Percentiles rank a stretch among this genome's conserved stretches.
Evolutionary conservation across 73 alveolate species (phyloP).

Genomic region (Paramecium bursaria): DNA sequence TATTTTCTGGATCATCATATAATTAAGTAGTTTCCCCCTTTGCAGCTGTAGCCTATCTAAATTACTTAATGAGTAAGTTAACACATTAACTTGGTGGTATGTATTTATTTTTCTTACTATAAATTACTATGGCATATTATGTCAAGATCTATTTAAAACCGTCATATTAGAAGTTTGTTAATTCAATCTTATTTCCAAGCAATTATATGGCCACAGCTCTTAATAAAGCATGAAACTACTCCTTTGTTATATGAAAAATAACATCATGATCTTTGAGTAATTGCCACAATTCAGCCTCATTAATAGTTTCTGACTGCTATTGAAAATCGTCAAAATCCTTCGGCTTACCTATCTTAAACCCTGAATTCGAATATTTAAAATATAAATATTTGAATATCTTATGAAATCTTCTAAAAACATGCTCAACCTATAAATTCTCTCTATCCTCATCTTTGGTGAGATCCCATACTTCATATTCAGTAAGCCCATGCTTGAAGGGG

Average conservation of each 20-base stretch:
- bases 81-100: slow-evolving; percentile 55
- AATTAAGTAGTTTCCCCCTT: slow-evolving; percentile 70
- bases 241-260: slow-evolving; percentile 70
- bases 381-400: slow-evolving; percentile 76
- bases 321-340: slow-evolving; percentile 73
- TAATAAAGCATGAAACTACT: slow-evolving; percentile 69
- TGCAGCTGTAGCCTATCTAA: slow-evolving; percentile 64
- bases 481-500: slow-evolving; percentile 63
- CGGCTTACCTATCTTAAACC: slow-evolving; percentile 72
- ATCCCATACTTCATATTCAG: slow-evolving; percentile 68
- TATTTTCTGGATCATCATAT: slow-evolving; percentile 79
- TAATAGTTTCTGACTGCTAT: slow-evolving; percentile 74
- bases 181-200: neutral
- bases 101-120: slow-evolving; percentile 56
- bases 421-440: slow-evolving; percentile 74
- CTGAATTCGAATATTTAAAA: slow-evolving; percentile 79
- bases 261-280: slow-evolving; percentile 78
- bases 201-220: slow-evolving; percentile 47
- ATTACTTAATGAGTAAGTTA: slow-evolving; percentile 55
- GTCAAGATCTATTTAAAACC: slow-evolving; percentile 47
- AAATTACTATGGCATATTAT: slow-evolving; percentile 51
- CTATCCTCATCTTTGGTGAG: slow-evolving; percentile 82
- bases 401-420: slow-evolving; percentile 74
- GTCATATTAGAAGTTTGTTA: slow-evolving; percentile 38
- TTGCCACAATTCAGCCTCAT: slow-evolving; percentile 78